Conservation (phyloP, 768 basidiomycete genomes). For the Trametes punicea region DNA sequence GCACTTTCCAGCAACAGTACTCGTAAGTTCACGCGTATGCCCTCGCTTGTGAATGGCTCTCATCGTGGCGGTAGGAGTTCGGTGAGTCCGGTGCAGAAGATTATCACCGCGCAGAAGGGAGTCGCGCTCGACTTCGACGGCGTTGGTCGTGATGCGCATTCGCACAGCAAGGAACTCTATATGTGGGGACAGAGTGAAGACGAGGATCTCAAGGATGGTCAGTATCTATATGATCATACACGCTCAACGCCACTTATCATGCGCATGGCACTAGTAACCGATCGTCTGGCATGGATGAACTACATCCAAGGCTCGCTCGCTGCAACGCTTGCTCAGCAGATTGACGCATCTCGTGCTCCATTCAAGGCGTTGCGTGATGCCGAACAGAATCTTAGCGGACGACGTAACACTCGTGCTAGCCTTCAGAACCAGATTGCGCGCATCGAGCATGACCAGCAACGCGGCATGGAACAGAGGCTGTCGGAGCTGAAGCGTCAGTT, state of each 20-base stretch:
- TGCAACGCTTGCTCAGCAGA: slow-evolving; percentile 52
- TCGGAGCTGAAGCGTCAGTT: slow-evolving; percentile 70
- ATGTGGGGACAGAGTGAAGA: slow-evolving; percentile 75
- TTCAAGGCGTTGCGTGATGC: slow-evolving; percentile 72
- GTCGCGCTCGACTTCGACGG: slow-evolving; percentile 72
- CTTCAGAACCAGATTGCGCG: slow-evolving; percentile 59
- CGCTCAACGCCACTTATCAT: slow-evolving; percentile 4
- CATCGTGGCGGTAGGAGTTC: slow-evolving; percentile 34
- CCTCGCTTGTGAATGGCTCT: background rate
- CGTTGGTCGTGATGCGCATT: slow-evolving; percentile 60
- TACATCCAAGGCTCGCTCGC: slow-evolving; percentile 72
- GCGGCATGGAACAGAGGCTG: slow-evolving; percentile 62
- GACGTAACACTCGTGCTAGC: slow-evolving; percentile 55
- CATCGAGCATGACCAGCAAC: slow-evolving; percentile 65
- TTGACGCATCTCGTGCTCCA: slow-evolving; percentile 62
- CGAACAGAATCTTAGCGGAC: slow-evolving; percentile 58
- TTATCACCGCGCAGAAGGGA: slow-evolving; percentile 77
- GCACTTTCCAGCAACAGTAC: slow-evolving; percentile 73
- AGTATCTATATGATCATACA: slow-evolving; percentile 19
- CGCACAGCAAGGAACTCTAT: slow-evolving; percentile 81
- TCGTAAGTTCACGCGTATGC: slow-evolving; percentile 39
- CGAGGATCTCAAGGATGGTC: slow-evolving; percentile 76
- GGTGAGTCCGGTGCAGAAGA: slow-evolving; percentile 67
- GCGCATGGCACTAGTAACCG: slow-evolving; percentile 75
- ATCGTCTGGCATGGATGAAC: slow-evolving; percentile 79